Conservation (phyloP, 2,329 filamentous ascomycete species). For the Cordyceps cateniannulata region DNA sequence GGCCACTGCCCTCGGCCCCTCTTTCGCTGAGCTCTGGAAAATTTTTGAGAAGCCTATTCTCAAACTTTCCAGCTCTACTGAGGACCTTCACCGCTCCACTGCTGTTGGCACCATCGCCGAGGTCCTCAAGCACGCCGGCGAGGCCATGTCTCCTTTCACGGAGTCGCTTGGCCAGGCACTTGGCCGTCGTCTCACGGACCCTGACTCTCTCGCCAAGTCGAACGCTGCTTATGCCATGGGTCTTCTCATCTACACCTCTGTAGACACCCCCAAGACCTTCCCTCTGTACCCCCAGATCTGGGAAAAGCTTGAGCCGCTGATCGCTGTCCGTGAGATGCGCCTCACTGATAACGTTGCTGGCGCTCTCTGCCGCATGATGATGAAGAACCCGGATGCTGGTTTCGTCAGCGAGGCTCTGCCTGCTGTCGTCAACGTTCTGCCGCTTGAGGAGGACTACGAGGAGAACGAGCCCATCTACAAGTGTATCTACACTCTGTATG, state of each 20-base stretch:
- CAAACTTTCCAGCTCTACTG: slow-evolving; percentile 79
- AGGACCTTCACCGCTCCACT: slow-evolving; percentile 80
- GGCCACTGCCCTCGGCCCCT: slow-evolving; percentile 70
- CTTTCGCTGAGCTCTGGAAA: slow-evolving; percentile 88
- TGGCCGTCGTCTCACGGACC: slow-evolving; percentile 79
- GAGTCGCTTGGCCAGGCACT: slow-evolving; percentile 69
- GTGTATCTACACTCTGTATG: slow-evolving; percentile 82
- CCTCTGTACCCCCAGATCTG: slow-evolving; percentile 74
- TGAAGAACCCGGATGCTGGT: slow-evolving; percentile 75
- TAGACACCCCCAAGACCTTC: slow-evolving; percentile 62
- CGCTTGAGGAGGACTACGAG: slow-evolving; percentile 87
- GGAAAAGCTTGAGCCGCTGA: slow-evolving; percentile 76
- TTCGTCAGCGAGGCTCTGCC: slow-evolving; percentile 79
- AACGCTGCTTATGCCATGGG: slow-evolving; percentile 92
- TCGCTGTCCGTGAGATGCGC: slow-evolving; percentile 70
- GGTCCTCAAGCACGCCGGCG: slow-evolving; percentile 77
- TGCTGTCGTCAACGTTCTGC: slow-evolving; percentile 69
- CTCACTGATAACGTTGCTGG: slow-evolving; percentile 90
- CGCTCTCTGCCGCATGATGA: slow-evolving; percentile 87
- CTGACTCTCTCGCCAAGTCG: slow-evolving; percentile 86
- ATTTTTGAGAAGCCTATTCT: slow-evolving; percentile 89
- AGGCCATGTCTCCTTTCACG: slow-evolving; percentile 76
- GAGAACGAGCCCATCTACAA: slow-evolving; percentile 93
- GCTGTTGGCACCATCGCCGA: slow-evolving; percentile 90
- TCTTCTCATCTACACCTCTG: slow-evolving; percentile 75